Conservation (phyloP, 345 rosid genomes). For the Noccaea bulbosa region DNA sequence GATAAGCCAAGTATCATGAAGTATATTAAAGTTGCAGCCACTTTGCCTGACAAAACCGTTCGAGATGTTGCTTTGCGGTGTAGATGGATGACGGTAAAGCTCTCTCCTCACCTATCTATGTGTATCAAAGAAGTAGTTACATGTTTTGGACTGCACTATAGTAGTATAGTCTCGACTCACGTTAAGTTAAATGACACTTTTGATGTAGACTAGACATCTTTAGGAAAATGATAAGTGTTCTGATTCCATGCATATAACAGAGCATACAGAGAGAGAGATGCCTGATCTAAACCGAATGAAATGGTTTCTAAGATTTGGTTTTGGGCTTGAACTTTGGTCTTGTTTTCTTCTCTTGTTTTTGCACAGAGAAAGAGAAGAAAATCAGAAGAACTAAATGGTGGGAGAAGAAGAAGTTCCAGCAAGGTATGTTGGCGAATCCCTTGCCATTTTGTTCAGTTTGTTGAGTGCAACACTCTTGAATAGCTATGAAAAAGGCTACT, state of each 20-base stretch:
- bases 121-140: neutral
- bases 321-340: too few relatives aligned
- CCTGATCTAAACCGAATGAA: neutral
- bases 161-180: neutral
- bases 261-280: neutral
- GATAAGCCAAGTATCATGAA: slow-evolving; percentile 80
- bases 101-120: slow-evolving; percentile 16
- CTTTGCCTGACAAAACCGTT: slow-evolving; percentile 79
- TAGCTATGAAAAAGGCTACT: neutral
- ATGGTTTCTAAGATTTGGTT: neutral
- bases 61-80: slow-evolving; percentile 98
- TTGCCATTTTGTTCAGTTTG: neutral
- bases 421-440: slow-evolving; percentile 58
- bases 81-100: slow-evolving; percentile 86
- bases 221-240: slow-evolving; percentile 6
- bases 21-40: slow-evolving; percentile 84
- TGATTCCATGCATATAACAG: neutral
- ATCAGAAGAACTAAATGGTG: slow-evolving; percentile 64
- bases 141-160: neutral
- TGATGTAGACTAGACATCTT: neutral
- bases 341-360: slow-evolving; percentile 5
- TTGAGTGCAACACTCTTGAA: neutral
- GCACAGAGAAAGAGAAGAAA: slow-evolving; percentile 88
- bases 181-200: neutral
- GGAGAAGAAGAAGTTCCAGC: slow-evolving; percentile 60